A percentile compares a stretch with the other conserved stretches of the same genome.
Evolutionary conservation across 345 rosid species (phyloP).

Genomic region (Psidium friedrichsthalianum): DNA sequence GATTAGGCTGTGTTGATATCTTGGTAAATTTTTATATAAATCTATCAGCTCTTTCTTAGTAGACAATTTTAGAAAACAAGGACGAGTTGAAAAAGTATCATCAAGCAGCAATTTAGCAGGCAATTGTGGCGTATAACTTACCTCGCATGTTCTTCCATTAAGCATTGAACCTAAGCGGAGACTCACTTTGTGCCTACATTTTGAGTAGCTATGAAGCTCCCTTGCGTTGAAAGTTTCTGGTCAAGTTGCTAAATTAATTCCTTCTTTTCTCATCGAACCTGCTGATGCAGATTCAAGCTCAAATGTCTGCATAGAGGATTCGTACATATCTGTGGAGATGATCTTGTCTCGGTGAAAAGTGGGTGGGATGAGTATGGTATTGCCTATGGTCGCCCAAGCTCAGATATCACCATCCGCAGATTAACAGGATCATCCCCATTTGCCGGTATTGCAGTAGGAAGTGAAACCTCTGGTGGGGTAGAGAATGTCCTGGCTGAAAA

Average conservation of each 20-base stretch:
- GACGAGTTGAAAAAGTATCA: not conserved
- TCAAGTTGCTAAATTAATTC: not conserved
- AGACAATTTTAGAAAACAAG: not conserved
- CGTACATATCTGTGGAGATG: slow-evolving; percentile 87
- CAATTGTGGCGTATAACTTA: not conserved
- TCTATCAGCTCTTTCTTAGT: not conserved
- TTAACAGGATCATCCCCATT: slow-evolving; percentile 81
- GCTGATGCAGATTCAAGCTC: slow-evolving; percentile 63
- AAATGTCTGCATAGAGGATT: slow-evolving; percentile 92
- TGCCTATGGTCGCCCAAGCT: slow-evolving; percentile 65
- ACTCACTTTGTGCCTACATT: not conserved
- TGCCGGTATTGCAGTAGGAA: slow-evolving; percentile 81
- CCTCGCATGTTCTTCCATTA: not conserved
- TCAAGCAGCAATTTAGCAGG: not conserved
- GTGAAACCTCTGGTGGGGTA: slow-evolving; percentile 92
- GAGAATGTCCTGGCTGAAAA: slow-evolving; percentile 61
- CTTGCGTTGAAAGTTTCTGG: not conserved
- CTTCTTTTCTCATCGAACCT: not conserved
- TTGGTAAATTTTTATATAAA: not conserved
- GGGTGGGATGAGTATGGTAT: slow-evolving; percentile 98
- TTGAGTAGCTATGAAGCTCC: not conserved
- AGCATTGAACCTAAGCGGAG: not conserved
- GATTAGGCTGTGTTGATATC: not conserved
- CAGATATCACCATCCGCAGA: slow-evolving; percentile 71
- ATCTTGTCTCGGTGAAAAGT: slow-evolving; percentile 75